These are phyloP conservation scores for Aspergillus unguis DNA, from an alignment of 2,329 filamentous ascomycete genomes.

Conservation along the genomic window DNA sequence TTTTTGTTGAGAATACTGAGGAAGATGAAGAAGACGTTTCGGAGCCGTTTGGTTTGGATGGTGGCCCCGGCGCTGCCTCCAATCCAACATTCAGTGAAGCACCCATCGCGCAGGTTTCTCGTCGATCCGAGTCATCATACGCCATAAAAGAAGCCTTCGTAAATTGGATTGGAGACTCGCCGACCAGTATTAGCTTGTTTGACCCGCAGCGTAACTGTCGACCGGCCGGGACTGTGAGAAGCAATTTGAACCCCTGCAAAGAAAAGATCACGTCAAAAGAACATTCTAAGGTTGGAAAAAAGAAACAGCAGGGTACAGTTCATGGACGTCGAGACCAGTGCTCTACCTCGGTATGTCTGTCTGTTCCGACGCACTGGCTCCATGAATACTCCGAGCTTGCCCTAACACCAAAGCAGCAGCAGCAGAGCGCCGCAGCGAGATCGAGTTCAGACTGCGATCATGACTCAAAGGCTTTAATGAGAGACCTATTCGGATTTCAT, in stretches of 20 bases:
- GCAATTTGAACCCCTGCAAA: not conserved
- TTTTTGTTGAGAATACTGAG: conserved; percentile 11
- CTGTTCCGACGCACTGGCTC: not conserved
- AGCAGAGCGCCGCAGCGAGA: not conserved
- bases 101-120: not conserved
- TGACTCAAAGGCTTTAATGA: too few species aligned
- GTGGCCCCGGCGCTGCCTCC: not conserved
- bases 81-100: not conserved
- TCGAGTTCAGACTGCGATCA: not conserved
- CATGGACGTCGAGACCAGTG: not conserved
- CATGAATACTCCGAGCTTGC: not conserved
- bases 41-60: not conserved
- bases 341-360: not conserved
- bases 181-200: conserved; percentile 5
- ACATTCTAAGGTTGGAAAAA: not conserved
- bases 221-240: too few species aligned
- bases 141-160: conserved; percentile 8
- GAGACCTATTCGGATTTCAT: not conserved
- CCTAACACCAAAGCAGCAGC: not conserved
- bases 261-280: not conserved
- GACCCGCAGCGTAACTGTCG: too few species aligned
- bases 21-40: not conserved
- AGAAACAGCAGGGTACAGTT: not conserved
- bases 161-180: conserved; percentile 9
- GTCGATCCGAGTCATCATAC: not conserved